A percentile compares a stretch with the other conserved stretches of the same genome.
Conservation (phyloP, 1,139 yeast genomes). For the Hyphopichia burtonii region DNA sequence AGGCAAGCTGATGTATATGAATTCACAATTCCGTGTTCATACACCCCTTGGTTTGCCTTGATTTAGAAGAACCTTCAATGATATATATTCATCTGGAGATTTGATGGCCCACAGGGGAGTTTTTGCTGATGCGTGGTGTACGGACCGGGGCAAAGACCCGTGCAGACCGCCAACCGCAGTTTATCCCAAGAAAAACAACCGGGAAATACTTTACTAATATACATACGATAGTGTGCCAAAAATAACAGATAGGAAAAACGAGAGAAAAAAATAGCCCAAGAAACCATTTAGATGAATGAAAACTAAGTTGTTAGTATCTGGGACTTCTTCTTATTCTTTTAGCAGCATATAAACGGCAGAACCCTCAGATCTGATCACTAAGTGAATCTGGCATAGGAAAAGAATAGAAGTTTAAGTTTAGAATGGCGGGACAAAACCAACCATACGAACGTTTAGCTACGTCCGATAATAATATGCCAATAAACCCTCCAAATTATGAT, state of each 20-base stretch:
- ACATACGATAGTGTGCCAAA: neutral
- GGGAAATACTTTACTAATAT: neutral
- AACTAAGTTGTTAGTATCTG: no score
- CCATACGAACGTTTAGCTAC: conserved; percentile 3
- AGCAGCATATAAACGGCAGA: no score
- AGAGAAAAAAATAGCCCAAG: neutral
- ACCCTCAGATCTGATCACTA: no score
- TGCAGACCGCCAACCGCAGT: neutral
- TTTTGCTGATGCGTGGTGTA: no score
- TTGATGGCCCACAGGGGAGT: no score
- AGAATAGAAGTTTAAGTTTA: neutral
- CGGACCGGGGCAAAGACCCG: no score
- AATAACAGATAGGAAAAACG: neutral
- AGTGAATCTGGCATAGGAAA: neutral
- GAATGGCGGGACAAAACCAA: neutral
- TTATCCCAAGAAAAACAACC: neutral
- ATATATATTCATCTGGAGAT: neutral
- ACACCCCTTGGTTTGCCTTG: neutral
- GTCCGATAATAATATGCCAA: conserved; percentile 1
- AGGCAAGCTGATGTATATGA: neutral
- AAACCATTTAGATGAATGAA: no score
- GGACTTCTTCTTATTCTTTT: no score
- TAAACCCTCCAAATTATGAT: conserved; percentile 2
- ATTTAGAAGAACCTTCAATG: neutral
- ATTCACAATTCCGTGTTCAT: neutral